Percentiles rank a stretch among this genome's conserved stretches.
Evolutionary conservation across 2,329 filamentous ascomycete species (phyloP).

Genomic region (Colletotrichum navitas): DNA sequence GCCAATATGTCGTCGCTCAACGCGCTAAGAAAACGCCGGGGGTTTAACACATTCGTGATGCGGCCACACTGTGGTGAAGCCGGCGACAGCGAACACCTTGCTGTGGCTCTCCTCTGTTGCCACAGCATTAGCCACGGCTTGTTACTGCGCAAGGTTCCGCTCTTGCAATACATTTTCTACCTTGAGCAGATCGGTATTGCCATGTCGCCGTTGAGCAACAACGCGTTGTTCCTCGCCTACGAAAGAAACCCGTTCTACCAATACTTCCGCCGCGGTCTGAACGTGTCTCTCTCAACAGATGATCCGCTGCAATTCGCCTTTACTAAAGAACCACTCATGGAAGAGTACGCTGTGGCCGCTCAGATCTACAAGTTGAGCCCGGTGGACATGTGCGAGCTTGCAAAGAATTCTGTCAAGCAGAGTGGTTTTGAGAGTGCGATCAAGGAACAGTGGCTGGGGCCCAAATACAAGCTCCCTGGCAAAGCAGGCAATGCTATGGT

Average conservation of each 20-base stretch:
- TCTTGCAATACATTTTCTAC: conserved; percentile 97
- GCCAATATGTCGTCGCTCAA: conserved; percentile 95
- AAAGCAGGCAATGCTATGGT: conserved; percentile 90
- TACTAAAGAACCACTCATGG: conserved; percentile 97
- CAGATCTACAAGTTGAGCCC: conserved; percentile 98
- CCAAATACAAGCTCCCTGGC: conserved; percentile 81
- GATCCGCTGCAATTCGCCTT: conserved; percentile 98
- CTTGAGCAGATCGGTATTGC: conserved; percentile 98
- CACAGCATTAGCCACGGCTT: conserved; percentile 98
- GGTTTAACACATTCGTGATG: conserved; percentile 95
- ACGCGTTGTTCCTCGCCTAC: conserved; percentile 94
- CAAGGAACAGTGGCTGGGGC: conserved; percentile 92
- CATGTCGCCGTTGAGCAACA: conserved; percentile 99
- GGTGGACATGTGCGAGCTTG: conserved; percentile 98
- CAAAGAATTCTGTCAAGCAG: conserved; percentile 95
- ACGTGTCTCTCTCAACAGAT: conserved; percentile 96
- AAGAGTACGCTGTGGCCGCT: conserved; percentile 97
- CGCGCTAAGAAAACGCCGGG: conserved; percentile 87
- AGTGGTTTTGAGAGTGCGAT: conserved; percentile 91
- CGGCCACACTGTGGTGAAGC: conserved; percentile 97
- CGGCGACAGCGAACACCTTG: conserved; percentile 95
- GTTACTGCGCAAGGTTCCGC: conserved; percentile 89
- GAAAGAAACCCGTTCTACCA: conserved; percentile 96
- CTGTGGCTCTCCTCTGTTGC: conserved; percentile 89
- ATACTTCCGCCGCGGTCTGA: conserved; percentile 94